Conservation (phyloP, 2,329 filamentous ascomycete species). For the Penicillium sclerotiorum region DNA sequence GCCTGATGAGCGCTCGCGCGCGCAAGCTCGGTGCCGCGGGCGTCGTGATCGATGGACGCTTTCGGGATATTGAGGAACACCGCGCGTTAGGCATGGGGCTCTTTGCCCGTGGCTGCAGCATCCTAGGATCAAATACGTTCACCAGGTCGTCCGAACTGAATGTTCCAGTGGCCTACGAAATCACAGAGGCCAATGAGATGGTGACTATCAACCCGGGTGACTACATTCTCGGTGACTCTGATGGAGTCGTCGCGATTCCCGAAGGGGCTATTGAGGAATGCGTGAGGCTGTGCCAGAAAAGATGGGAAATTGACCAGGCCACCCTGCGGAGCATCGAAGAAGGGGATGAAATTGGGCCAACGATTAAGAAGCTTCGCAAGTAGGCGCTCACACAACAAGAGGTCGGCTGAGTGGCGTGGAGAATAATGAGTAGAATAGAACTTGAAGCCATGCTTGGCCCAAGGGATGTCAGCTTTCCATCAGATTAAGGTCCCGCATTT, state of each 20-base stretch:
- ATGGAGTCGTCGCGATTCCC: conserved; percentile 30
- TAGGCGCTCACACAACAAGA: conserved; percentile 8
- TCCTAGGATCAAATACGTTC: conserved; percentile 39
- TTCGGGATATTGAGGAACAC: conserved; percentile 41
- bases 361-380: conserved; percentile 39
- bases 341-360: conserved; percentile 39
- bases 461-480: too few species aligned
- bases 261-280: conserved; percentile 32
- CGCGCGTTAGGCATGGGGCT: conserved; percentile 30
- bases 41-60: conserved; percentile 43
- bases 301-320: conserved; percentile 40
- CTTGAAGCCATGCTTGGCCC: too few species aligned
- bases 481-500: too few species aligned
- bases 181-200: conserved; percentile 20
- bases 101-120: conserved; percentile 36
- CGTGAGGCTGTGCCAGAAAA: conserved; percentile 34
- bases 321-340: conserved; percentile 32
- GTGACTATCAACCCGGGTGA: conserved; percentile 38
- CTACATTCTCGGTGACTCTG: conserved; percentile 37
- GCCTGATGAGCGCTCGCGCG: conserved; percentile 42
- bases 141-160: conserved; percentile 39
- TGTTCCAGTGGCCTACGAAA: conserved; percentile 35
- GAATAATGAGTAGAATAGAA: too few species aligned
- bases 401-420: not conserved
- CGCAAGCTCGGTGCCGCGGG: conserved; percentile 38